Base-by-base conservation (phyloP, 257 asterid genomes). In the Oldenlandia corymbosa region DNA sequence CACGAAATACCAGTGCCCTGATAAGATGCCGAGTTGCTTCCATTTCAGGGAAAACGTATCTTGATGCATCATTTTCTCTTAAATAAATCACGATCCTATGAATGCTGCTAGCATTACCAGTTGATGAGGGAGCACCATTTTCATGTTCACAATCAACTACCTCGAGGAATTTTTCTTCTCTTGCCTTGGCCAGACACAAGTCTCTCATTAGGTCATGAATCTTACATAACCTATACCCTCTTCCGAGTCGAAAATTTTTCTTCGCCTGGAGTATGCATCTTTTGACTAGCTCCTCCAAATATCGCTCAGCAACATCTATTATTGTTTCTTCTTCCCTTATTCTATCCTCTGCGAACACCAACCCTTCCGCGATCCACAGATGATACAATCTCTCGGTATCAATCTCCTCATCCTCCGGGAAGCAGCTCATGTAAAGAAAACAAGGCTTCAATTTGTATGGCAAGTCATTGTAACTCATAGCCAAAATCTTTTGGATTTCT, bases 171-270 rank as follows among this genome's bases (percentile, higher is more conserved):
- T 46, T 62, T 46, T 62, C 67, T 47, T 62, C 57, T 46, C 18
- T 46, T 28, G 67, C 45, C 67, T 28, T 62, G 17, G n/a, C 45
- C n/a, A 62, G 2, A 8, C 67, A 27, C 1, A 62, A 21, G 43
- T 53, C 70, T 53, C 70, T 24, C 62, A 65, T 37, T 4, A 65
- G 70, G 20, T 65, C 62, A 65, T 65, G 70, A 39, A 65, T n/a
- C 1, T 5, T 10, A 12, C 67, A 62, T 10, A 5, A 62, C 45
- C 1, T 28, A 18, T 42, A 26, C 43, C 17, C 45, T 62, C 10
- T 17, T 3, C 17, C 0, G 4, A 34, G 6, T 9, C 39, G 39
- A n/a, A n/a, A n/a, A n/a, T n/a, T n/a, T 34, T 4, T 34, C 39
- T 34, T 9, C 39, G 9, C 4, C 4, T 34, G 39, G 1, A 66